A percentile compares a stretch with the other conserved stretches of the same genome.
Conservation (phyloP, 768 basidiomycete genomes). For the Agaricus subrufescens region DNA sequence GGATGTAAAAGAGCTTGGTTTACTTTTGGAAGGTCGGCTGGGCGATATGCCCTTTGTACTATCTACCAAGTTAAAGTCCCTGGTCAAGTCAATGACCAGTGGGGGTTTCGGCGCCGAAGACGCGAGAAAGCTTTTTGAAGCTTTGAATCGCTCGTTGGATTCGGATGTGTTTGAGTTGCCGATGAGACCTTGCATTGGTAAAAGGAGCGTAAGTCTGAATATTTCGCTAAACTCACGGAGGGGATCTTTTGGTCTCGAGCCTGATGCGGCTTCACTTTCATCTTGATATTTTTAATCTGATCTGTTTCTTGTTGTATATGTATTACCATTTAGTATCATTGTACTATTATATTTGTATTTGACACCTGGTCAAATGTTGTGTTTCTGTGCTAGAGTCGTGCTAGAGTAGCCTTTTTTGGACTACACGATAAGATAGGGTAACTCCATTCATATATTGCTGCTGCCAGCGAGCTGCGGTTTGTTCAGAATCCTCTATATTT, state of each 20-base stretch:
- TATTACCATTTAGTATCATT: not conserved
- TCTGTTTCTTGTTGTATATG: not conserved
- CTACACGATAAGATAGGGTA: too few species aligned
- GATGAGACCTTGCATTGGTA: not conserved
- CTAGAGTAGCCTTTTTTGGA: too few species aligned
- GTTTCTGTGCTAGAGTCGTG: too few species aligned
- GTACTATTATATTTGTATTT: too few species aligned
- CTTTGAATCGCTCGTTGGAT: slow-evolving; percentile 39
- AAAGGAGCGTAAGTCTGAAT: not conserved
- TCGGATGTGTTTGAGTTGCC: slow-evolving; percentile 32
- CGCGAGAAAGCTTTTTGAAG: slow-evolving; percentile 44
- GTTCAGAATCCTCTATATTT: too few species aligned
- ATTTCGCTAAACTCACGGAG: not conserved
- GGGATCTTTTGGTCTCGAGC: slow-evolving; percentile 8
- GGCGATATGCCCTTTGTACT: slow-evolving; percentile 19
- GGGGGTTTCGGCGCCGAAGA: slow-evolving; percentile 48
- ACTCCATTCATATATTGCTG: too few species aligned
- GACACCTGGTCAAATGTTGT: too few species aligned
- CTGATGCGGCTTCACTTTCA: not conserved
- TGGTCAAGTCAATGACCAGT: slow-evolving; percentile 43
- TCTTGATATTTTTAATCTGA: not conserved
- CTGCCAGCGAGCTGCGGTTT: too few species aligned
- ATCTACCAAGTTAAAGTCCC: slow-evolving; percentile 31
- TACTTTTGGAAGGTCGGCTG: slow-evolving; percentile 32
- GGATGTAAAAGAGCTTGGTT: slow-evolving; percentile 38